A percentile compares a stretch with the other conserved stretches of the same genome.
phyloP scores from a whole-genome alignment of 176 grass and related monocot species.

The Cymbopogon citratus region DNA sequence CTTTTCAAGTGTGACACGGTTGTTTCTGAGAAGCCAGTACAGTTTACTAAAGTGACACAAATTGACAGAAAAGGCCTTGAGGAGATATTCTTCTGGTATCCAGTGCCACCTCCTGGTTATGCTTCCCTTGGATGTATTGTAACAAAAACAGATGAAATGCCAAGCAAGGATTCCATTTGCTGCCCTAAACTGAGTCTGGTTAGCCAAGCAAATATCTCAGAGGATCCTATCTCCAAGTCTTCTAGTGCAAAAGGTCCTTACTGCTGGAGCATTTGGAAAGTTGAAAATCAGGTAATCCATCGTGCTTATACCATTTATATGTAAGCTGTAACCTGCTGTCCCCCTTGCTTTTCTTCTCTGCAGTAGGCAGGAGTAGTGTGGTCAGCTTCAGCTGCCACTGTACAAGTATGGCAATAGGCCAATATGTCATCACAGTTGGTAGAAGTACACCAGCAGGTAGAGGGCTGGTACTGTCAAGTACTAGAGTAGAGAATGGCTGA shows the following conservation, averaged over 20 bases:
- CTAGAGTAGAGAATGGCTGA: no score
- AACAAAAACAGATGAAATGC: constrained; percentile 79
- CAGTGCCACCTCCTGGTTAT: constrained; percentile 84
- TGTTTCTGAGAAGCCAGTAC: constrained; percentile 71
- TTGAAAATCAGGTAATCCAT: constrained; percentile 78
- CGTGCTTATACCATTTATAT: constrained; percentile 2
- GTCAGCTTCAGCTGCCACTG: no score
- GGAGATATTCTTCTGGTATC: constrained; percentile 95
- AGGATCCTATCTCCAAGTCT: constrained; percentile 75
- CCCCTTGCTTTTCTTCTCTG: no score
- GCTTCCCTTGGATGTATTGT: constrained; percentile 85
- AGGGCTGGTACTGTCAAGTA: no score
- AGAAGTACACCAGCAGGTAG: no score
- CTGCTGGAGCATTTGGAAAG: constrained; percentile 99
- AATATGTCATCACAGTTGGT: no score
- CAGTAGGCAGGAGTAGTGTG: no score
- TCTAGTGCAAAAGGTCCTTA: constrained; percentile 69
- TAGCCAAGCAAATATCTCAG: constrained; percentile 73
- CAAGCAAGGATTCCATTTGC: constrained; percentile 72
- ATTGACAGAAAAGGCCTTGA: constrained; percentile 68
- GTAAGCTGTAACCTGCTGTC: no score
- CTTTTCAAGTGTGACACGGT: constrained; percentile 76
- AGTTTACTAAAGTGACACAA: constrained; percentile 86
- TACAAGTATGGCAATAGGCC: no score
- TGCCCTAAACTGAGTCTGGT: constrained; percentile 79